These are phyloP conservation scores for Bruguiera sexangula DNA, from an alignment of 345 rosid species.

Conservation along the genomic window DNA sequence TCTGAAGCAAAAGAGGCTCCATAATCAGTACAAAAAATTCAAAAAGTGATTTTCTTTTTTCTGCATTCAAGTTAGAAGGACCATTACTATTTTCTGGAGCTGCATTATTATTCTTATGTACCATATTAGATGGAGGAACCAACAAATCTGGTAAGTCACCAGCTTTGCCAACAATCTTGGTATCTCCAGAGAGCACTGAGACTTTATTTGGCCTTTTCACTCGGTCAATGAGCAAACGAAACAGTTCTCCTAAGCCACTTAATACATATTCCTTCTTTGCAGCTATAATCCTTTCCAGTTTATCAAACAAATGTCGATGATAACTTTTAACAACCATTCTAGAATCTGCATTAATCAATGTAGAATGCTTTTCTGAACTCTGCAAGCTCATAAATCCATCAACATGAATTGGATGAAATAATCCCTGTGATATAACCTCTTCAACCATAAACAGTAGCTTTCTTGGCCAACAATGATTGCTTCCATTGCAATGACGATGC, in stretches of 20 bases:
- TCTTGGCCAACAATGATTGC: constrained; percentile 23
- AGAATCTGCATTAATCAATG: constrained; percentile 27
- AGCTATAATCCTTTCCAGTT: constrained; percentile 44
- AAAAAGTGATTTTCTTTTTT: constrained; percentile 64
- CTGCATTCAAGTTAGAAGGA: constrained; percentile 48
- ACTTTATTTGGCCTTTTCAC: constrained; percentile 54
- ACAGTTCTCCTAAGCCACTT: constrained; percentile 60
- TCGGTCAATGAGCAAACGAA: constrained; percentile 55
- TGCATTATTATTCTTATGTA: constrained; percentile 24
- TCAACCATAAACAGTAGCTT: constrained; percentile 47
- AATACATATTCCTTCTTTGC: constrained; percentile 42
- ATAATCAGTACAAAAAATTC: constrained; percentile 74
- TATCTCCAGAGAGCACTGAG: constrained; percentile 37
- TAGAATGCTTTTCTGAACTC: constrained; percentile 48
- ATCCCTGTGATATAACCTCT: constrained; percentile 61
- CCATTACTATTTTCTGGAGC: constrained; percentile 34
- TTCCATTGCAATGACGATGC: constrained; percentile 28
- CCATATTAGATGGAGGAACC: constrained; percentile 18
- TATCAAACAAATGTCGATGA: constrained; percentile 74
- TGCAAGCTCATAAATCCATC: constrained; percentile 74
- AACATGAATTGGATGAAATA: constrained; percentile 71
- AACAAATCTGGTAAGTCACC: constrained; percentile 35
- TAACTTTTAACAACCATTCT: constrained; percentile 54
- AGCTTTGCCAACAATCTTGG: constrained; percentile 23
- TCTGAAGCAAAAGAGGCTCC: constrained; percentile 68